Evolutionary conservation across 495 filamentous ascomycete species (phyloP), one percentile per base, ranked within the genome.

Genomic region (Penicillium parvum): DNA sequence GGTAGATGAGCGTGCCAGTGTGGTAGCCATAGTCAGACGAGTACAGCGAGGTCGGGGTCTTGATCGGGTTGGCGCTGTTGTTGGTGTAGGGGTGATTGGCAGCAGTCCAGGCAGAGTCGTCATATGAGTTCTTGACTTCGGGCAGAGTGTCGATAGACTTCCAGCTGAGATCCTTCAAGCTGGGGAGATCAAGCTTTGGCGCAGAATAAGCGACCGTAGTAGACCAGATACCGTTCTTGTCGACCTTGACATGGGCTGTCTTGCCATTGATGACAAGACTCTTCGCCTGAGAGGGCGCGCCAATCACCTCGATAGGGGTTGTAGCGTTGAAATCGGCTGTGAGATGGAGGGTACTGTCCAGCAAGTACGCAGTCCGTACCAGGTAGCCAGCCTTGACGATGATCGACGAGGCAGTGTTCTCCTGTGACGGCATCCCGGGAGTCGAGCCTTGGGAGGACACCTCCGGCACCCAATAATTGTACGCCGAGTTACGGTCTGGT

Each of bases 331-430:
- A 73, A 52, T 91, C 86, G 6, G 81, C 86, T 19, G 75, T 75
- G 16, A 91, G 58, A 23, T 78, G 64, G 3, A 88, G 62, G 9
- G 69, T 66, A 5, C 44, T 54, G 9, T 74, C 73, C 17, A 71
- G 25, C 5, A 85, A 44, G 6, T 66, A 67, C 1, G 80, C 83
- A 6, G 68, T 78, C 10, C 86, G 78, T 20, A 90, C 69, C n/a
- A 91, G 81, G 53, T 90, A 89, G 5, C 83, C 81, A 0, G 82
- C 86, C 43, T 83, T 75, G 44, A 88, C 69, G 41, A 90, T 84
- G 3, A 86, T 63, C 0, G 77, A 73, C 0, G 66, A 67, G 12
- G 64, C 65, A 32, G 67, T 62, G 2, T 49, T 55, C 27, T 69
- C 58, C 49, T 63, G 37, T n/a, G 57, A 68, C 33, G 58, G 64